phyloP scores from a whole-genome alignment of 202 grass and related monocot genomes.

The Hordeum pubiflorum region DNA sequence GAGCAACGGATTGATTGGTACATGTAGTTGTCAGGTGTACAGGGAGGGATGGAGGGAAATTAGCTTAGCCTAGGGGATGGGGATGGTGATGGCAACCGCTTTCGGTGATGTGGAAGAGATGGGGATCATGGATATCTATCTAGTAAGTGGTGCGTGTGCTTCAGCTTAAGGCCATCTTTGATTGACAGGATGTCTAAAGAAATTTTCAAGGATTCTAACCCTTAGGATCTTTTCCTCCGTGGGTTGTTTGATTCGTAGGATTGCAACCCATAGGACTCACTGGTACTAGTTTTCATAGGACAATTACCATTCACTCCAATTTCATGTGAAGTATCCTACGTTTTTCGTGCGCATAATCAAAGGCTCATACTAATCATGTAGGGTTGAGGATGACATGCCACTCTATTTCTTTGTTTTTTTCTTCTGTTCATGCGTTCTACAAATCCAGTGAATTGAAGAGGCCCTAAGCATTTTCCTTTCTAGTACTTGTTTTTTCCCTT shows the following conservation, averaged over 20 bases:
- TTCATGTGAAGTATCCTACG: too few relatives aligned
- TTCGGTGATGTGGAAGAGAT: background rate
- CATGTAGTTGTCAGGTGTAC: background rate
- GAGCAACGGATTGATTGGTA: background rate
- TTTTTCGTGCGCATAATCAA: too few relatives aligned
- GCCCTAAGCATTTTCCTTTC: background rate
- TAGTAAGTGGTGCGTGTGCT: constrained; percentile 18
- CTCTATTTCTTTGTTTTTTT: background rate
- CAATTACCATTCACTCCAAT: too few relatives aligned
- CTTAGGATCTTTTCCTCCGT: too few relatives aligned
- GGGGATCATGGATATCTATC: background rate
- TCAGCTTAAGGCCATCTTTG: background rate
- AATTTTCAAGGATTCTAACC: too few relatives aligned
- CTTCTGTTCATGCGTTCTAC: too few relatives aligned
- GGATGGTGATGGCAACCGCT: background rate
- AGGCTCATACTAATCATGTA: too few relatives aligned
- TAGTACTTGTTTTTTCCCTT: background rate
- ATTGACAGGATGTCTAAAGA: too few relatives aligned
- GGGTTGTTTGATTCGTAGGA: too few relatives aligned
- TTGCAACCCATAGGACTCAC: too few relatives aligned
- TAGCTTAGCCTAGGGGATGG: background rate
- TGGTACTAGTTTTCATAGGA: too few relatives aligned
- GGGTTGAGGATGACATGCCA: background rate
- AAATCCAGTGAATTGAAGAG: too few relatives aligned
- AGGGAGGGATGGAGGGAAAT: background rate